These are phyloP conservation scores for Phytophthora rubi DNA, from an alignment of 352 stramenopile species.

Conservation along the genomic window DNA sequence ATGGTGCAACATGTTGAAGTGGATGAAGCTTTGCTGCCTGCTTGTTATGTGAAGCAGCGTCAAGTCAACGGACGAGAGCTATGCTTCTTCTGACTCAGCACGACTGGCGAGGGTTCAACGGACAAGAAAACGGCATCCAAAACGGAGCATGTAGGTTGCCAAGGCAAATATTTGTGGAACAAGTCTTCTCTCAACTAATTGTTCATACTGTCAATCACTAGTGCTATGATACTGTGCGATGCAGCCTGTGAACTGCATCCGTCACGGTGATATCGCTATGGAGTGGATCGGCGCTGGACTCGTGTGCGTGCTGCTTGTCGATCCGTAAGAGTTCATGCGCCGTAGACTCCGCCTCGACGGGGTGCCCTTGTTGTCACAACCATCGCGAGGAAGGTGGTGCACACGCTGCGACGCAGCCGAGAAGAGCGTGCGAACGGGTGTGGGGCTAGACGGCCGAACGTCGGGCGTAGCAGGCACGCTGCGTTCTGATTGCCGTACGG, in stretches of 20 bases:
- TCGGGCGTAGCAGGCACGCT: conserved; percentile 28
- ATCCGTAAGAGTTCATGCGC: conserved; percentile 29
- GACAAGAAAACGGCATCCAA: conserved; percentile 2
- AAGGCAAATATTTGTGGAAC: not conserved
- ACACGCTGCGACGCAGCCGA: conserved; percentile 30
- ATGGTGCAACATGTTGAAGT: no score
- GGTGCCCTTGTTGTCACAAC: conserved; percentile 6
- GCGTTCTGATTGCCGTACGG: conserved; percentile 72
- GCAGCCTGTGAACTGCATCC: not conserved
- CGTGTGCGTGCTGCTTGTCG: conserved; percentile 16
- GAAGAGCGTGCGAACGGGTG: conserved; percentile 29
- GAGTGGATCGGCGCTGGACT: conserved; percentile 24
- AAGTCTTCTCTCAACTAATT: conserved; percentile 11
- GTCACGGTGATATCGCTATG: conserved; percentile 28
- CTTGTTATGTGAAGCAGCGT: not conserved
- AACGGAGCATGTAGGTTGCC: not conserved
- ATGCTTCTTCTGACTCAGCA: not conserved
- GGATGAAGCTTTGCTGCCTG: no score
- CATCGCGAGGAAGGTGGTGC: conserved; percentile 22
- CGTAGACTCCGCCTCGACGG: conserved; percentile 16
- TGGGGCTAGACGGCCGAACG: conserved; percentile 53
- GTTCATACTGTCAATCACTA: conserved; percentile 8
- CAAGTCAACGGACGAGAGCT: conserved; percentile 6
- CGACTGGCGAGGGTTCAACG: conserved; percentile 1
- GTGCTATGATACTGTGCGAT: conserved; percentile 1